Evolutionary conservation across 148 eudicot species (phyloP).

Genomic region (Arctostaphylos glauca): DNA sequence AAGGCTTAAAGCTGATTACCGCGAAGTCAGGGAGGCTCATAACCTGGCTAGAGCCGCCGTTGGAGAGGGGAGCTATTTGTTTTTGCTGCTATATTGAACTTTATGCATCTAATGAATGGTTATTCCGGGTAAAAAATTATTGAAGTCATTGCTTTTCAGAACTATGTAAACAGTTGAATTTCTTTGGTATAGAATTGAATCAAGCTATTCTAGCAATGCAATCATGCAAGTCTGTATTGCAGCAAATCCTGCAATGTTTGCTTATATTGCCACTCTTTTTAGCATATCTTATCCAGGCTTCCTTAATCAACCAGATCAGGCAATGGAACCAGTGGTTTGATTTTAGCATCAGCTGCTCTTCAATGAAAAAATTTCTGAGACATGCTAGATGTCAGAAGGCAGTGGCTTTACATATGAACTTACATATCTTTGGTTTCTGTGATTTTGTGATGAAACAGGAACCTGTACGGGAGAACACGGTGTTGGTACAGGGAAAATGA

Average conservation of each 20-base stretch:
- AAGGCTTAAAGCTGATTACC: neutral
- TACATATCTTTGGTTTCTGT: neutral
- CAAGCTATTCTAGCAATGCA: neutral
- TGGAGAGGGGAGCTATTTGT: neutral
- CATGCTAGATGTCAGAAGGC: neutral
- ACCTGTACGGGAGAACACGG: slow-evolving; percentile 99
- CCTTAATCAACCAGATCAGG: neutral
- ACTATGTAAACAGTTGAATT: neutral
- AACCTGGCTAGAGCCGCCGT: neutral
- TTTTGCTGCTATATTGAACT: neutral
- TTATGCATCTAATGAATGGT: neutral
- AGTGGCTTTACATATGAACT: neutral
- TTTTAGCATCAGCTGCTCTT: neutral
- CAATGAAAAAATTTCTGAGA: neutral
- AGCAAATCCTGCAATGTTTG: neutral
- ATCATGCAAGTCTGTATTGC: neutral
- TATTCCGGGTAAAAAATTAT: neutral
- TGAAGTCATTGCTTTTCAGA: neutral
- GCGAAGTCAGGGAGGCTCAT: neutral
- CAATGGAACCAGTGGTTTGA: neutral
- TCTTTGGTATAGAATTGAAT: neutral
- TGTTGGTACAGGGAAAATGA: slow-evolving; percentile 97
- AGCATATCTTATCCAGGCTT: neutral
- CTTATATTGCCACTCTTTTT: neutral
- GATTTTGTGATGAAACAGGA: slow-evolving; percentile 41